Percentiles rank a stretch among this genome's conserved stretches.
phyloP scores from a whole-genome alignment of 75 land plant genomes.

The Chamaecyparis obtusa region DNA sequence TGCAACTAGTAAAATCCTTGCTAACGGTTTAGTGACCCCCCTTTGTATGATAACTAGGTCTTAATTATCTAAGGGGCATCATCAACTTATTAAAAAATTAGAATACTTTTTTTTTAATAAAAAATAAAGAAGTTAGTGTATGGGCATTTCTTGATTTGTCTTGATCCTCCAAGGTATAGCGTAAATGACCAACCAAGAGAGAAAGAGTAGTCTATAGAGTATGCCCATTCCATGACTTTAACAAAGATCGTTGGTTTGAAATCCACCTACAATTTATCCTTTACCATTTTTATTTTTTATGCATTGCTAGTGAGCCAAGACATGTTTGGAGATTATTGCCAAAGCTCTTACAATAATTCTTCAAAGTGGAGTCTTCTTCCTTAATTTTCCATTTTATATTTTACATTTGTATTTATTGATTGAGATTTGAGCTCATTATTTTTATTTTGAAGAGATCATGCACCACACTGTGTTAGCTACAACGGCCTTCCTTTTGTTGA shows the following conservation, averaged over 20 bases:
- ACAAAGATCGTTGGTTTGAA: background rate
- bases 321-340: background rate
- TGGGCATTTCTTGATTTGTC: no score
- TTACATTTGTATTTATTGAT: background rate
- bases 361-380: background rate
- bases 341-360: background rate
- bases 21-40: no score
- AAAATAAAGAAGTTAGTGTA: no score
- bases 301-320: background rate
- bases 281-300: background rate
- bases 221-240: background rate
- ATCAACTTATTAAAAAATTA: no score
- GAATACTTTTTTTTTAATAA: no score
- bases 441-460: background rate
- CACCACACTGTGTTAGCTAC: background rate
- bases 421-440: background rate
- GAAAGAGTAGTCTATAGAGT: no score
- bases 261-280: background rate
- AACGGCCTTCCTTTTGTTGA: background rate
- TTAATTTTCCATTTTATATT: background rate
- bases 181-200: no score
- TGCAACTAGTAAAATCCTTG: no score
- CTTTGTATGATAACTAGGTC: no score
- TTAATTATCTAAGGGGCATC: no score
- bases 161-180: no score